Evolutionary conservation across 2,329 filamentous ascomycete species (phyloP).

Genomic region (Ophiostoma sp.): DNA sequence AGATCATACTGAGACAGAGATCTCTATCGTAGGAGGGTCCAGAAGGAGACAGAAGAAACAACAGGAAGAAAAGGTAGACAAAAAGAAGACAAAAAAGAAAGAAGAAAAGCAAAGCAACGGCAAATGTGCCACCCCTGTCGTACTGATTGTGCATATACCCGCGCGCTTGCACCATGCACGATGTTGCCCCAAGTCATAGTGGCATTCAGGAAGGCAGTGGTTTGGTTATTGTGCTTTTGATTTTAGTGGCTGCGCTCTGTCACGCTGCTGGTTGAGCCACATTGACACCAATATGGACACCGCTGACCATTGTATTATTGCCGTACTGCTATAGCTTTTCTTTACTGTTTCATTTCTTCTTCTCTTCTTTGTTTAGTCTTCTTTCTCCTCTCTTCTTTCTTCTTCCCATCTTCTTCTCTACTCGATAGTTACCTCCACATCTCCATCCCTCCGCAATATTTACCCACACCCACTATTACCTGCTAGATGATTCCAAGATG

Average conservation of each 20-base stretch:
- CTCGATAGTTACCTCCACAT: background rate
- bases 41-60: background rate
- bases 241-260: background rate
- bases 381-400: background rate
- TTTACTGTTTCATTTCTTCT: background rate
- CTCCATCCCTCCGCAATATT: too few species aligned
- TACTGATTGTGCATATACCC: slow-evolving; percentile 1
- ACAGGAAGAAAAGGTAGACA: background rate
- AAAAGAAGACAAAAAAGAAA: background rate
- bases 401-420: background rate
- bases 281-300: background rate
- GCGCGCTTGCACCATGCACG: slow-evolving; percentile 3
- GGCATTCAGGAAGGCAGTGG: too few species aligned
- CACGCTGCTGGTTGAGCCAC: background rate
- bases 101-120: background rate
- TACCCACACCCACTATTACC: too few species aligned
- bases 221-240: background rate
- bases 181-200: background rate
- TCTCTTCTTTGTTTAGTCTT: background rate
- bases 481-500: too few species aligned
- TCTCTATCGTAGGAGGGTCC: background rate
- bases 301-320: background rate
- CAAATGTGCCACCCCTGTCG: background rate
- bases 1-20: background rate
- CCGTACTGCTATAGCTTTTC: background rate